Evolutionary conservation across 371 early-diverging fungal species (phyloP).

Genomic region (Dichotomocladium elegans): DNA sequence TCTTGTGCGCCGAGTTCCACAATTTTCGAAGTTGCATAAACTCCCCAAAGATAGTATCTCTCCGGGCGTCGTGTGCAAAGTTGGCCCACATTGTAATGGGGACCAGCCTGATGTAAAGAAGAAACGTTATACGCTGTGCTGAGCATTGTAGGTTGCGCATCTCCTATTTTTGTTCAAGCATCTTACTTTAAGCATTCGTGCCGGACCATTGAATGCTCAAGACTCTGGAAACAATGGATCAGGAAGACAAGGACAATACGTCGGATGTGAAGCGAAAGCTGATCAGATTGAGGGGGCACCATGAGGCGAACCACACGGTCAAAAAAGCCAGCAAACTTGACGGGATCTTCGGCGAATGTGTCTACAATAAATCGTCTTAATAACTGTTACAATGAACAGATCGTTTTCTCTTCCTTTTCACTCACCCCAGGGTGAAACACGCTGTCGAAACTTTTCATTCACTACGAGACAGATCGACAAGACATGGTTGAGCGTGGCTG

Average conservation of each 20-base stretch:
- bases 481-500: slow-evolving; percentile 52
- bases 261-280: slow-evolving; percentile 32
- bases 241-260: slow-evolving; percentile 64
- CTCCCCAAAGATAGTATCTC: slow-evolving; percentile 54
- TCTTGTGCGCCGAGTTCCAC: slow-evolving; percentile 61
- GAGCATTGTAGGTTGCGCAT: not conserved
- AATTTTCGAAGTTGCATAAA: slow-evolving; percentile 61
- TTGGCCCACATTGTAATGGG: slow-evolving; percentile 73
- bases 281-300: slow-evolving; percentile 15
- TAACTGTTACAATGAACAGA: not conserved
- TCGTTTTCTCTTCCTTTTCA: slow-evolving; percentile 4
- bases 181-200: slow-evolving; percentile 65
- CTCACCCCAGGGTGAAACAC: slow-evolving; percentile 60
- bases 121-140: not conserved
- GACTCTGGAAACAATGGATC: slow-evolving; percentile 73
- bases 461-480: slow-evolving; percentile 79
- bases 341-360: slow-evolving; percentile 42
- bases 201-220: slow-evolving; percentile 75
- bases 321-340: slow-evolving; percentile 60
- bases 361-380: slow-evolving; percentile 22
- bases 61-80: slow-evolving; percentile 40
- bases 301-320: slow-evolving; percentile 47
- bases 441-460: slow-evolving; percentile 81
- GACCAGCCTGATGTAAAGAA: slow-evolving; percentile 45
- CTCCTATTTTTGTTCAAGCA: too few relatives aligned